phyloP scores from a whole-genome alignment of 2,329 filamentous ascomycete species.

The Colletotrichum brevisporum region DNA sequence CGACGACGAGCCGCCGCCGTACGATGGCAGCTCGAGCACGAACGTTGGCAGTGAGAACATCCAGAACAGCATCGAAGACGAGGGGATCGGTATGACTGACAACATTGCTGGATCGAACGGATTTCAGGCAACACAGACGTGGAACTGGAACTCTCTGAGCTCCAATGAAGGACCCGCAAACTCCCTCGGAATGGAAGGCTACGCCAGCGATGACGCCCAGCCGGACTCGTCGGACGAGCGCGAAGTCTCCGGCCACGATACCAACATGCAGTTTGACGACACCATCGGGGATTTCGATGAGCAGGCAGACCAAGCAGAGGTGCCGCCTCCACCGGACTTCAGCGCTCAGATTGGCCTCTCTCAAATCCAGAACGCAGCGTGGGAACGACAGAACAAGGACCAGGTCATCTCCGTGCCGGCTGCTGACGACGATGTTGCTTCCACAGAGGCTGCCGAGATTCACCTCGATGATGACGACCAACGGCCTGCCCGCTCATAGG shows the following conservation, averaged over 20 bases:
- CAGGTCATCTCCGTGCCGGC: constrained; percentile 57
- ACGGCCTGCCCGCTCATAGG: constrained; percentile 26
- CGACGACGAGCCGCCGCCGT: constrained; percentile 52
- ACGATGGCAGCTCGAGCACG: constrained; percentile 44
- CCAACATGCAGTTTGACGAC: constrained; percentile 40
- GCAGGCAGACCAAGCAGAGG: constrained; percentile 36
- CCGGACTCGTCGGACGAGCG: constrained; percentile 54
- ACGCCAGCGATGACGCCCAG: constrained; percentile 60
- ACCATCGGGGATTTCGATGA: constrained; percentile 36
- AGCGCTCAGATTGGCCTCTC: constrained; percentile 42
- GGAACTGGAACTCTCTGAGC: constrained; percentile 62
- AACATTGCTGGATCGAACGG: constrained; percentile 48
- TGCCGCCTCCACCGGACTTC: constrained; percentile 44
- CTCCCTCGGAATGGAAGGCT: constrained; percentile 52
- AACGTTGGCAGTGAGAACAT: constrained; percentile 46
- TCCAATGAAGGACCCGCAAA: constrained; percentile 48
- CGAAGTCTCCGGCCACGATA: constrained; percentile 49
- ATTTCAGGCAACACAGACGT: constrained; percentile 54
- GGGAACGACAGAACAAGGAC: constrained; percentile 51
- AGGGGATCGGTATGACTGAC: constrained; percentile 59
- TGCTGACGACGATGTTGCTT: constrained; percentile 53
- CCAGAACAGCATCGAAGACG: constrained; percentile 64
- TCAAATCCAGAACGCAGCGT: constrained; percentile 51
- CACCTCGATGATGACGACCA: constrained; percentile 59
- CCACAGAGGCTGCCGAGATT: constrained; percentile 65